These are phyloP conservation scores for Diaporthe nobilis DNA, from an alignment of 2,329 filamentous ascomycete genomes.

Conservation along the genomic window DNA sequence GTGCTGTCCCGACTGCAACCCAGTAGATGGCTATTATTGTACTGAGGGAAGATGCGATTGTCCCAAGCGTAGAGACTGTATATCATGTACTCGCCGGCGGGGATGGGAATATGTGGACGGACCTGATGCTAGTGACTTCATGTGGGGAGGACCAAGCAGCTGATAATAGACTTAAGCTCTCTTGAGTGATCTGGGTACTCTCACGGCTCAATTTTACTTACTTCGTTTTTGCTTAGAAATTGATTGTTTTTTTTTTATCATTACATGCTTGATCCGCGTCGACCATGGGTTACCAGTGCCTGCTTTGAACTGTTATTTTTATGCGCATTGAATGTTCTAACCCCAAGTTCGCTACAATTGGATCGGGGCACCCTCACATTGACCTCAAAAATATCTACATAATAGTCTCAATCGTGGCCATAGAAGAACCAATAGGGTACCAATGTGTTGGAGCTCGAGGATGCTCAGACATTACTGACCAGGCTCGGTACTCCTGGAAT, in stretches of 20 bases:
- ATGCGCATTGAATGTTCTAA: no score
- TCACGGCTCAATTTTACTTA: not conserved
- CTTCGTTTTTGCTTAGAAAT: not conserved
- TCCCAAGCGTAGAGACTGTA: not conserved
- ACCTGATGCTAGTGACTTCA: not conserved
- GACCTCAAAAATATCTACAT: not conserved
- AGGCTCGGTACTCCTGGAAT: no score
- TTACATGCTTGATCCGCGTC: not conserved
- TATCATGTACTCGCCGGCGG: not conserved
- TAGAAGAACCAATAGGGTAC: not conserved
- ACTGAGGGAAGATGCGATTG: not conserved
- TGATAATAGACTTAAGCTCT: not conserved
- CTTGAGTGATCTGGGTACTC: not conserved
- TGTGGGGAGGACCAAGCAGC: not conserved
- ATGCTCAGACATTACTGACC: not conserved
- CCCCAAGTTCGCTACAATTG: not conserved
- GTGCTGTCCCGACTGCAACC: not conserved
- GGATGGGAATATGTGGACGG: not conserved
- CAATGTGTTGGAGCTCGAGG: not conserved
- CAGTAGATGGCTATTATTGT: not conserved
- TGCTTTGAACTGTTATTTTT: no score
- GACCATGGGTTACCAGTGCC: not conserved
- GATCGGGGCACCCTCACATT: not conserved
- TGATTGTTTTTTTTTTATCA: no score
- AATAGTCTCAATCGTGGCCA: not conserved